Percentiles rank a stretch among this genome's conserved stretches.
These are phyloP conservation scores for Hansenula lynferdii DNA, from an alignment of 1,139 yeast species.

Conservation along the genomic window DNA sequence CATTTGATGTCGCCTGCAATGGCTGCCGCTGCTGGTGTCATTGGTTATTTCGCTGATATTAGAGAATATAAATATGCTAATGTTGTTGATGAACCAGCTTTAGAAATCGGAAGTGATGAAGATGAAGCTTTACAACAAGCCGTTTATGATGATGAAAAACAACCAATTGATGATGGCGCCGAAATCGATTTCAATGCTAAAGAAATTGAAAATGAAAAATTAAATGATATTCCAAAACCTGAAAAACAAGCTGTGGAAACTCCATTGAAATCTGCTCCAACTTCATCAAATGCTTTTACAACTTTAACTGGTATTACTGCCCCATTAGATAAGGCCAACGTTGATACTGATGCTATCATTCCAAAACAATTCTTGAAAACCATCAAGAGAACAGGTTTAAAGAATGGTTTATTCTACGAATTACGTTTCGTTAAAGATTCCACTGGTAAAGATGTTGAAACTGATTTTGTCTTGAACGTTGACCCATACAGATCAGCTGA, in stretches of 20 bases:
- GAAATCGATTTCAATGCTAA: slow-evolving; percentile 15
- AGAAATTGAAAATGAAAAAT: slow-evolving; percentile 38
- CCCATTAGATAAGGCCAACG: slow-evolving; percentile 89
- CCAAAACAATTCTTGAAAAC: slow-evolving; percentile 98
- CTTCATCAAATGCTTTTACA: slow-evolving; percentile 63
- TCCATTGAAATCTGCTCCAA: slow-evolving; percentile 24
- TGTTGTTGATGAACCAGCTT: slow-evolving; percentile 56
- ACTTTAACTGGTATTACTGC: slow-evolving; percentile 85
- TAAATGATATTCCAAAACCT: slow-evolving; percentile 54
- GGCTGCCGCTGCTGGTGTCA: slow-evolving; percentile 98
- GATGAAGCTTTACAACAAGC: slow-evolving; percentile 63
- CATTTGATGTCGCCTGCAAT: slow-evolving; percentile 98
- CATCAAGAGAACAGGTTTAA: slow-evolving; percentile 93
- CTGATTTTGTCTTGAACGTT: slow-evolving; percentile 85
- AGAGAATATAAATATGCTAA: slow-evolving; percentile 70
- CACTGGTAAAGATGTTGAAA: slow-evolving; percentile 71
- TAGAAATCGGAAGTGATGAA: slow-evolving; percentile 47
- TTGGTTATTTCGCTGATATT: slow-evolving; percentile 87
- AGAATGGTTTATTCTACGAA: slow-evolving; percentile 85
- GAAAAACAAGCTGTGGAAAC: slow-evolving; percentile 33
- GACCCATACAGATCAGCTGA: slow-evolving; percentile 78
- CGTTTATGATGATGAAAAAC: slow-evolving; percentile 66
- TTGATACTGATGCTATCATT: slow-evolving; percentile 97
- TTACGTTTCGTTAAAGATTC: slow-evolving; percentile 68
- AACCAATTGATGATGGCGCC: slow-evolving; percentile 38